phyloP scores from a whole-genome alignment of 2,329 filamentous ascomycete genomes.

The Teratosphaeria epicoccoides region DNA sequence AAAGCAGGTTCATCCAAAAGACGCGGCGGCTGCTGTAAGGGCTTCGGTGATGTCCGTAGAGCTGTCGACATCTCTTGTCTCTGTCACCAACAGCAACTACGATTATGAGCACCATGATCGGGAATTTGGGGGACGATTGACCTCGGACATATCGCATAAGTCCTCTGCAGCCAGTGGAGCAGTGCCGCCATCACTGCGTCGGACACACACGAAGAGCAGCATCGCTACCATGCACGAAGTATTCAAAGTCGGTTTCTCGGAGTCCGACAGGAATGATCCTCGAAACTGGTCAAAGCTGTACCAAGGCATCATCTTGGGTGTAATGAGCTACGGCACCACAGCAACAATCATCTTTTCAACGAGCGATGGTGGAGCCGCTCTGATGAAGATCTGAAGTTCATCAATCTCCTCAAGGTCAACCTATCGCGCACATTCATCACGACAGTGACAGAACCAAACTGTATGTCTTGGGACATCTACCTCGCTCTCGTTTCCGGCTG shows the following conservation, averaged over 20 bases:
- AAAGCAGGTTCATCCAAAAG: neutral
- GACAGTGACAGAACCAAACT: constrained; percentile 73
- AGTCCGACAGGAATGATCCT: constrained; percentile 53
- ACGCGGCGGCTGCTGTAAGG: neutral
- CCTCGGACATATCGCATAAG: constrained; percentile 18
- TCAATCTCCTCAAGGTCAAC: constrained; percentile 60
- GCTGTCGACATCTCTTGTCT: constrained; percentile 13
- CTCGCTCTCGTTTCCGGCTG: constrained; percentile 74
- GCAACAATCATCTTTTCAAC: constrained; percentile 57
- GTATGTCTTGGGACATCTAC: constrained; percentile 63
- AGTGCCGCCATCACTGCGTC: constrained; percentile 12
- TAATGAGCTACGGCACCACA: constrained; percentile 49
- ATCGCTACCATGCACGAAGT: constrained; percentile 31
- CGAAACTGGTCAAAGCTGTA: constrained; percentile 55
- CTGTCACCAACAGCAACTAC: constrained; percentile 9
- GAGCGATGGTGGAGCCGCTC: constrained; percentile 69
- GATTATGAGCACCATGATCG: constrained; percentile 8
- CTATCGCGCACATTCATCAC: constrained; percentile 68
- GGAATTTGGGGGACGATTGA: constrained; percentile 14
- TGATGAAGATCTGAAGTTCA: constrained; percentile 58
- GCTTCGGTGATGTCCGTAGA: constrained; percentile 16
- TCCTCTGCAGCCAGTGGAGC: constrained; percentile 22
- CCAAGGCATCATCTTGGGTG: constrained; percentile 44
- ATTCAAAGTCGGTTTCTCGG: constrained; percentile 64
- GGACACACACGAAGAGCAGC: constrained; percentile 12